Conservation (phyloP, 140 eudicot genomes). For the Cichorium intybus region DNA sequence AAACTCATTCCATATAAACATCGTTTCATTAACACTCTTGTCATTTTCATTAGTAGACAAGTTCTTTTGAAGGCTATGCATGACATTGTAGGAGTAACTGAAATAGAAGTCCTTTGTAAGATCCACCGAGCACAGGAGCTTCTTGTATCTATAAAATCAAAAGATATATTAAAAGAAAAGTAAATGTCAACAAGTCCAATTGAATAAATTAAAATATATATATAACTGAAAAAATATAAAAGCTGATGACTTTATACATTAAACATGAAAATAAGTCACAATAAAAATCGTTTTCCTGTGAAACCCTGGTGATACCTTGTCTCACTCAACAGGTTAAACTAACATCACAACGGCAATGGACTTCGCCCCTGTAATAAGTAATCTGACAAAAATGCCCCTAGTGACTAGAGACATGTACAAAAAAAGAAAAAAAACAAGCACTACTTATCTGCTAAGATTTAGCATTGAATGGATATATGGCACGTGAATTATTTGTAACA, state of each 20-base stretch:
- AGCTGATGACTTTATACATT: constrained; percentile 4
- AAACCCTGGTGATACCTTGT: constrained; percentile 71
- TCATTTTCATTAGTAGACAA: constrained; percentile 46
- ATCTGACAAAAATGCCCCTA: constrained; percentile 40
- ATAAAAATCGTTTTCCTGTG: constrained; percentile 32
- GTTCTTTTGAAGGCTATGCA: constrained; percentile 96
- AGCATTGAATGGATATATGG: constrained; percentile 12
- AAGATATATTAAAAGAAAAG: constrained; percentile 30
- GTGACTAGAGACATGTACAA: constrained; percentile 34
- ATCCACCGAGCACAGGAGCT: constrained; percentile 88
- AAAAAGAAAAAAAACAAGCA: not conserved
- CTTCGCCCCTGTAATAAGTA: constrained; percentile 62
- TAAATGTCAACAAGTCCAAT: constrained; percentile 37
- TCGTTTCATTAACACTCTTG: constrained; percentile 55
- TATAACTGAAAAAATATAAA: constrained; percentile 3
- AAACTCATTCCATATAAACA: constrained; percentile 99
- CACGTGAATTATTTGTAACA: constrained; percentile 18
- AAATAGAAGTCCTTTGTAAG: constrained; percentile 97
- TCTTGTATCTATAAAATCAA: constrained; percentile 75
- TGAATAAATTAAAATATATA: constrained; percentile 4
- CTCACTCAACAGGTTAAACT: constrained; percentile 50
- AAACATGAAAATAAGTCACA: constrained; percentile 21
- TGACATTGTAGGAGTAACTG: constrained; percentile 89
- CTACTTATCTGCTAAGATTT: constrained; percentile 23
- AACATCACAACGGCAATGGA: constrained; percentile 70